phyloP scores from a whole-genome alignment of 2,329 filamentous ascomycete genomes.

The Nannizzia gypsea region DNA sequence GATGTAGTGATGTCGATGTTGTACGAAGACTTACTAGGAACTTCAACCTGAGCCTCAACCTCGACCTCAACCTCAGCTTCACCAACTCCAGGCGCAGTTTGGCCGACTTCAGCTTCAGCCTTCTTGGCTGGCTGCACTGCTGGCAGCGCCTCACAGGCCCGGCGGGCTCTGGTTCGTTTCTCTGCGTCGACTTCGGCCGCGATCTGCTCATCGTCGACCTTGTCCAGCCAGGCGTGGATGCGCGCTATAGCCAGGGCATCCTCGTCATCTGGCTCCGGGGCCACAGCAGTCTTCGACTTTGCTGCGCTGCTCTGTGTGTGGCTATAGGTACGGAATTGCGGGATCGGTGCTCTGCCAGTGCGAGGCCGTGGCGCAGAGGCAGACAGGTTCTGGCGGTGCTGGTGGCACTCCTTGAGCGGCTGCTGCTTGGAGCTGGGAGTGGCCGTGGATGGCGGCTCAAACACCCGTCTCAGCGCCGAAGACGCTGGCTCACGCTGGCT shows the following conservation, averaged over 20 bases:
- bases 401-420: not conserved
- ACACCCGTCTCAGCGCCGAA: not conserved
- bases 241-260: not conserved
- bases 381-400: not conserved
- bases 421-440: not conserved
- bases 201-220: not conserved
- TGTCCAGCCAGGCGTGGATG: slow-evolving; percentile 6
- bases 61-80: not conserved
- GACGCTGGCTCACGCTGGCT: not conserved
- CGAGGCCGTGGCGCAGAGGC: slow-evolving; percentile 1
- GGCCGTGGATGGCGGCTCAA: not conserved
- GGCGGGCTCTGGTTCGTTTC: not conserved
- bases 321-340: not conserved
- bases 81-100: not conserved
- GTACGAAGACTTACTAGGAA: not conserved
- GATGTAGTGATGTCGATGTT: not conserved
- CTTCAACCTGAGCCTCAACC: not conserved
- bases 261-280: not conserved
- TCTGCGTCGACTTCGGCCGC: not conserved
- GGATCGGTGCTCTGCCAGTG: not conserved
- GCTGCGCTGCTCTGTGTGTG: slow-evolving; percentile 2
- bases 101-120: not conserved
- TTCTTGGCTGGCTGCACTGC: not conserved
- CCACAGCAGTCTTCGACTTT: not conserved
- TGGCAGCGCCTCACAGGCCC: not conserved